Evolutionary conservation across 2,329 filamentous ascomycete genomes (phyloP), one percentile per base, ranked within the genome.

Genomic region (Colletotrichum agaves): DNA sequence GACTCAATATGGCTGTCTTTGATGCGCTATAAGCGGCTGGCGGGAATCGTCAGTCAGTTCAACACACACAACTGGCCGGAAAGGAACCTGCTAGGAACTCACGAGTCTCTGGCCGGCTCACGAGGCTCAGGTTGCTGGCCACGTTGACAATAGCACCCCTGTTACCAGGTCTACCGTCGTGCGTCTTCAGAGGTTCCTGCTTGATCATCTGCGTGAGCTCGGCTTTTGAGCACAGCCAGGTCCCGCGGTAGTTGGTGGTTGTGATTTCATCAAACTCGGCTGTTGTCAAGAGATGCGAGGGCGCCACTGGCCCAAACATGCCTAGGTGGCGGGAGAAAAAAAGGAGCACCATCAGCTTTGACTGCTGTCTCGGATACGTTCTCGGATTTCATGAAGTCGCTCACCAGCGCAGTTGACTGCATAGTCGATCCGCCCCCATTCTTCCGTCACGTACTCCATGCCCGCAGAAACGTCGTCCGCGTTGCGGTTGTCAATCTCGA

Each of bases 91-190:
- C 8, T 7, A 7, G 27, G 2, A 17, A 76, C 78, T 67, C 63
- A 83, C 81, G 77, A 41, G 81, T 80, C 46, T 77, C 77, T 19
- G 78, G 76, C 43, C 81, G 74, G 10, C 78, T 79, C 1, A 83
- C 80, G 12, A 85, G 72, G 1, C 78, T 81, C 8, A 84, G 74
- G 35, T 79, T 78, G 47, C 76, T 82, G 5, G 79, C 82, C 35
- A 85, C 75, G 69, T 84, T 84, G 13, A 84, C 81, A 46, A 84
- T 77, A 15, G 76, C 78, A 2, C 82, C 83, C 56, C 80, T 74
- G 19, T 74, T 78, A 2, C 74, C 79, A 7, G 75, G 76, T n/a
- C 82, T 72, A 3, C 80, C 81, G 71, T 83, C 82, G 60, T 84
- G 81, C 21, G 78, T 81, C 7, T 72, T 73, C 31, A 79, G 73